A percentile compares a stretch with the other conserved stretches of the same genome.
phyloP scores from a whole-genome alignment of 805 yeast species.

The Yamadazyma phyllophila region DNA sequence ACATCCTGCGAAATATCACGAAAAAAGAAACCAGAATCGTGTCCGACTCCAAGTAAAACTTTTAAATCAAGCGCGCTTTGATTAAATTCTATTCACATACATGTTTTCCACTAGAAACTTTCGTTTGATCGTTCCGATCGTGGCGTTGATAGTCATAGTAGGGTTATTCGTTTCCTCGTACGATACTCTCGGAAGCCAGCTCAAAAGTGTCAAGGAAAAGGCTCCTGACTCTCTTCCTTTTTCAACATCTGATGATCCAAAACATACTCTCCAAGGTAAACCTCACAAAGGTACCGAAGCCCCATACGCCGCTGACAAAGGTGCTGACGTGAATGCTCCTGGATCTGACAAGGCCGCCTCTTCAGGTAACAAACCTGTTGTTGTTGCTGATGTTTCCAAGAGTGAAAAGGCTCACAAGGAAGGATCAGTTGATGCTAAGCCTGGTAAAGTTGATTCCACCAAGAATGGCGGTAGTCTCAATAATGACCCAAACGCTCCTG shows the following conservation, averaged over 20 bases:
- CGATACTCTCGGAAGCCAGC: constrained; percentile 28
- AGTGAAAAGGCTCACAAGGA: constrained; percentile 14
- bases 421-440: neutral
- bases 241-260: constrained; percentile 18
- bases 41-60: neutral
- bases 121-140: constrained; percentile 51
- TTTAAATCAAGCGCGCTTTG: constrained; percentile 4
- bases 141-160: constrained; percentile 50
- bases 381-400: constrained; percentile 25
- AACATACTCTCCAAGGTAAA: constrained; percentile 31
- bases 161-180: constrained; percentile 49
- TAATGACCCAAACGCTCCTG: neutral
- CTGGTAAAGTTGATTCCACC: neutral
- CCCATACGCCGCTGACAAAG: constrained; percentile 27
- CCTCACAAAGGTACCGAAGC: constrained; percentile 35
- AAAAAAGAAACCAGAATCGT: constrained; percentile 1
- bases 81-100: neutral
- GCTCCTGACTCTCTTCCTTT: constrained; percentile 22
- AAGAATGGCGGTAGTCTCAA: constrained; percentile 1
- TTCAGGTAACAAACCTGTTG: constrained; percentile 19
- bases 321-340: constrained; percentile 11
- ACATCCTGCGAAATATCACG: neutral
- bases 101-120: constrained; percentile 47
- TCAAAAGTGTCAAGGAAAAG: constrained; percentile 27
- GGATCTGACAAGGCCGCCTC: constrained; percentile 3